Evolutionary conservation across 805 yeast genomes (phyloP), one percentile per base, ranked within the genome.

Genomic region (Zygosaccharomyces bisporus): DNA sequence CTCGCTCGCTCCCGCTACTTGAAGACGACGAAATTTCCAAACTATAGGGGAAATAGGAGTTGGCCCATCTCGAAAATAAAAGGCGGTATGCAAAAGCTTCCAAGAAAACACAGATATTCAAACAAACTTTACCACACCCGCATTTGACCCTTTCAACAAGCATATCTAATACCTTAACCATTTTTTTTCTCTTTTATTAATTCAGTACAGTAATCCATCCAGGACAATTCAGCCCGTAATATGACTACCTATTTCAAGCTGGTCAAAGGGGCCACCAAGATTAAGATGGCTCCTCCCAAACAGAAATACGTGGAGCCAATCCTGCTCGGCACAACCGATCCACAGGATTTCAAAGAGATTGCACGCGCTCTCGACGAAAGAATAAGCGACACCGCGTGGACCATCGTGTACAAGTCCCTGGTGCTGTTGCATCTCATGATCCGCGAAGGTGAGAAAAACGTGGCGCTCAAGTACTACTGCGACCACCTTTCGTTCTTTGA

Each of bases 241-340:
- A 48, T 79, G 85, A 77, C 83, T 2, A 78, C 84, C 1, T 81
- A 80, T 59, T 83, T 81, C 50, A 85, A 84, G 66, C 71, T 83
- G 47, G 93, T 85, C 52, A 86, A 85, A 69, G 80, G 87, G 37
- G 88, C 87, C 41, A 81, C 88, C 12, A 81, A 81, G 63, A 73
- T 80, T 25, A 81, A 81, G 79, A 77, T 87, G 69, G 98, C 98
- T 8, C 96, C 98, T n/a, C 99, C 99, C 5, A 93, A 93, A 67
- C 84, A 95, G 30, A 93, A 93, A 64, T 93, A 93, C 62, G 80
- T 93, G 42, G 98, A 91, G 68, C 98, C 98, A 1, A 87, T 93
- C 41, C 72, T 93, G 24, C 74, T 70, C 35, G 72, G 74, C 6
- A 67, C 76, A 0, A 52, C 67, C 9, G 54, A 57, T 39, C 60